phyloP scores from a whole-genome alignment of 2,329 filamentous ascomycete genomes.

The Didymella glomerata region DNA sequence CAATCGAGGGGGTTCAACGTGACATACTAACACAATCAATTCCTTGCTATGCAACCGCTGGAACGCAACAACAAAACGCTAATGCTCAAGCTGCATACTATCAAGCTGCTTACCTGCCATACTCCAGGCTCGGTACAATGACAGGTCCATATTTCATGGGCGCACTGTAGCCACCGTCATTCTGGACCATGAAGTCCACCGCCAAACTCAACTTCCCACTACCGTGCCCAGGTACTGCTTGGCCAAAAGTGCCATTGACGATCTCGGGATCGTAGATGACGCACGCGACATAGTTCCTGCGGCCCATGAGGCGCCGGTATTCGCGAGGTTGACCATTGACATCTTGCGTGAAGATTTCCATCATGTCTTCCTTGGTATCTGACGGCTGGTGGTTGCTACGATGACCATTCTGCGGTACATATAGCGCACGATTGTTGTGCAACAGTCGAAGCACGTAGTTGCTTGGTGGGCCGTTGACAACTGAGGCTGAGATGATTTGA shows the following conservation, averaged over 20 bases:
- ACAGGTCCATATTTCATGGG: constrained; percentile 98
- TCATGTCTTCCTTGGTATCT: constrained; percentile 99
- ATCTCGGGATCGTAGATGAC: constrained; percentile 93
- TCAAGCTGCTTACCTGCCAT: constrained; percentile 52
- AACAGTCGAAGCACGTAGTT: constrained; percentile 91
- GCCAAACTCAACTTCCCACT: constrained; percentile 76
- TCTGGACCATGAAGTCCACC: constrained; percentile 96
- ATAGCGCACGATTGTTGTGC: constrained; percentile 93
- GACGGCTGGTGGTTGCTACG: constrained; percentile 72
- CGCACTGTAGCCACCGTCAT: constrained; percentile 78
- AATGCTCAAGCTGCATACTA: not conserved
- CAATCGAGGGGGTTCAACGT: not conserved
- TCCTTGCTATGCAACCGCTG: constrained; percentile 38
- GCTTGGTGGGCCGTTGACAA: constrained; percentile 87
- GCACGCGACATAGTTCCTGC: constrained; percentile 90
- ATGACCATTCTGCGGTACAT: constrained; percentile 88
- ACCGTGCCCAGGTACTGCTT: constrained; percentile 50
- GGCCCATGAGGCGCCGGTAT: constrained; percentile 89
- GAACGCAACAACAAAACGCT: constrained; percentile 20
- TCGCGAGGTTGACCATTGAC: constrained; percentile 84
- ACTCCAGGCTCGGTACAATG: constrained; percentile 77
- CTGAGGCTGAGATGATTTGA: constrained; percentile 90
- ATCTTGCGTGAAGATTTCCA: constrained; percentile 98
- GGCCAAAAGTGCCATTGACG: constrained; percentile 60
- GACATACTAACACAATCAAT: not conserved